Evolutionary conservation across 768 basidiomycete species (phyloP).

Genomic region (Pulveroboletus frians): DNA sequence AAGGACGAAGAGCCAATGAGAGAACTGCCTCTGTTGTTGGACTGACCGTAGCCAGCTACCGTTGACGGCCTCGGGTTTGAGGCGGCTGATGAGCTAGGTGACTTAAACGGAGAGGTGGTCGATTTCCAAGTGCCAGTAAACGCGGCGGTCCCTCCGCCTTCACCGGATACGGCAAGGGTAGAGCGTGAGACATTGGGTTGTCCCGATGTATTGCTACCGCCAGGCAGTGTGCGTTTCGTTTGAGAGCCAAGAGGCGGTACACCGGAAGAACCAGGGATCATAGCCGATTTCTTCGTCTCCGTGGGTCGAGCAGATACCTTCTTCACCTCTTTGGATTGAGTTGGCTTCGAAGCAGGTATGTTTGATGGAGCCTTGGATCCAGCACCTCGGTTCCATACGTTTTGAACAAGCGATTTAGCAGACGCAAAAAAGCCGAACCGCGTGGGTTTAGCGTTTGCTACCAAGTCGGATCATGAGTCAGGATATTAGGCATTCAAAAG

Average conservation of each 20-base stretch:
- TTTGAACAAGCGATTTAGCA: constrained; percentile 66
- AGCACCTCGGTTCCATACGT: constrained; percentile 63
- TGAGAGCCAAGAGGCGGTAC: constrained; percentile 16
- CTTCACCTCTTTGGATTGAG: constrained; percentile 9
- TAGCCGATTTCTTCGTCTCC: constrained; percentile 19
- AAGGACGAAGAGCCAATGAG: constrained; percentile 34
- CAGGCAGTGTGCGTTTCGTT: constrained; percentile 16
- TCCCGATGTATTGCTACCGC: constrained; percentile 6
- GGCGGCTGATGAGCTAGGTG: constrained; percentile 8
- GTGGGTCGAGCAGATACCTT: constrained; percentile 10
- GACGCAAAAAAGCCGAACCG: constrained; percentile 66
- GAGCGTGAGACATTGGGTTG: constrained; percentile 8
- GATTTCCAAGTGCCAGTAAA: constrained; percentile 19
- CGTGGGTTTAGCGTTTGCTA: constrained; percentile 38
- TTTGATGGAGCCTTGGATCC: constrained; percentile 26
- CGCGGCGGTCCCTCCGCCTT: neutral
- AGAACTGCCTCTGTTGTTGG: constrained; percentile 15
- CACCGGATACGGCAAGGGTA: constrained; percentile 11
- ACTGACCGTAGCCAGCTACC: constrained; percentile 13
- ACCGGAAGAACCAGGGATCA: constrained; percentile 21
- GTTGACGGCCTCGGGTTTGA: constrained; percentile 14
- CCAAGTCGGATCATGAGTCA: constrained; percentile 20
- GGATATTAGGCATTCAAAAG: neutral
- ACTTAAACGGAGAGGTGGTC: constrained; percentile 17
- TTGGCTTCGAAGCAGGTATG: constrained; percentile 27